phyloP scores from a whole-genome alignment of 805 yeast genomes.

The Yarrowia deformans region DNA sequence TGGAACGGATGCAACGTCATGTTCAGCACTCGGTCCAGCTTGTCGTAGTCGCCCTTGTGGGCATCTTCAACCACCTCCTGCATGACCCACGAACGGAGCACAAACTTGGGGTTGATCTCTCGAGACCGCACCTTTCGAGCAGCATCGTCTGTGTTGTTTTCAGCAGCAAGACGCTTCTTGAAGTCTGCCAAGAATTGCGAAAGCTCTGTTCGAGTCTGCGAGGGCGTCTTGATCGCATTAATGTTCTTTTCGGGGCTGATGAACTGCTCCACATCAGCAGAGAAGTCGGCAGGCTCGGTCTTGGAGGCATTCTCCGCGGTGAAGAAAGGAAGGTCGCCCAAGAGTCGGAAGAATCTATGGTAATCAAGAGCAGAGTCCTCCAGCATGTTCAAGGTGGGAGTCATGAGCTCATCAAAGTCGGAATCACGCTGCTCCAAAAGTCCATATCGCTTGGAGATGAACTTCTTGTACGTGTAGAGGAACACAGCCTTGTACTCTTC shows the following conservation, averaged over 20 bases:
- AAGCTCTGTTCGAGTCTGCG: constrained; percentile 55
- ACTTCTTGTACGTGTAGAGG: constrained; percentile 61
- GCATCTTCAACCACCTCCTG: constrained; percentile 78
- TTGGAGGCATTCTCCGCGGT: constrained; percentile 46
- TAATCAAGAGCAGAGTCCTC: constrained; percentile 73
- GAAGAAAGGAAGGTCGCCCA: constrained; percentile 60
- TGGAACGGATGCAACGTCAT: constrained; percentile 84
- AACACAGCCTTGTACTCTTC: constrained; percentile 70
- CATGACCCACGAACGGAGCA: constrained; percentile 85
- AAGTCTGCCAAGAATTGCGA: constrained; percentile 63
- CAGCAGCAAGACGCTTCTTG: constrained; percentile 53
- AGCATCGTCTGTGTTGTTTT: constrained; percentile 52
- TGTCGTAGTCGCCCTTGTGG: constrained; percentile 58
- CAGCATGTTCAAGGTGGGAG: constrained; percentile 68
- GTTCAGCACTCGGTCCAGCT: constrained; percentile 65
- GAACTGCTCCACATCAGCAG: constrained; percentile 15
- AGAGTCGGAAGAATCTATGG: constrained; percentile 73
- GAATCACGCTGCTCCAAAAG: constrained; percentile 55
- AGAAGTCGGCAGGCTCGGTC: constrained; percentile 42
- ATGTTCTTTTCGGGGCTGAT: constrained; percentile 40
- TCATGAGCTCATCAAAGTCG: constrained; percentile 54
- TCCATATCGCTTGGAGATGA: constrained; percentile 75
- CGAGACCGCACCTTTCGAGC: constrained; percentile 56
- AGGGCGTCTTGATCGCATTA: constrained; percentile 43
- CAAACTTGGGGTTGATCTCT: constrained; percentile 73